These are phyloP conservation scores for Phellopilus nigrolimitatus DNA, from an alignment of 1,284 basidiomycete genomes.

Conservation along the genomic window DNA sequence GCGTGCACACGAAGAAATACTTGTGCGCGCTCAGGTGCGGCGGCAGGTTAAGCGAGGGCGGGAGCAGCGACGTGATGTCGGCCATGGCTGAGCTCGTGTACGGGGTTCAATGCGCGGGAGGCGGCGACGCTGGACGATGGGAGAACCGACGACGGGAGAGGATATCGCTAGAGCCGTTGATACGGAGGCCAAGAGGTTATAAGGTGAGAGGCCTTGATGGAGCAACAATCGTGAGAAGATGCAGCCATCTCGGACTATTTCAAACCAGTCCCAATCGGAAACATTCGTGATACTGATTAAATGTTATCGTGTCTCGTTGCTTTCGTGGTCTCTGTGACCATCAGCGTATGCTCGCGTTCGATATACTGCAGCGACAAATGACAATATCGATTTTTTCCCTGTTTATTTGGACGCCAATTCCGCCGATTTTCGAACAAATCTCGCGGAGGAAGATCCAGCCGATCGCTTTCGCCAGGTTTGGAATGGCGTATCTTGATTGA, in stretches of 20 bases:
- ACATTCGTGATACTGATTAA: background rate
- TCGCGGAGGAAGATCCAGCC: too few species aligned
- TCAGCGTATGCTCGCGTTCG: too few species aligned
- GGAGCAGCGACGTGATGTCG: constrained; percentile 35
- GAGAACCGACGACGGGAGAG: background rate
- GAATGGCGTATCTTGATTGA: too few species aligned
- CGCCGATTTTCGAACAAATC: too few species aligned
- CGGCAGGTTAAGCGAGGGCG: constrained; percentile 59
- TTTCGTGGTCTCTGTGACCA: too few species aligned
- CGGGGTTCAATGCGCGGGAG: background rate
- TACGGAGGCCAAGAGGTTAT: background rate
- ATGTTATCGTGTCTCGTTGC: too few species aligned
- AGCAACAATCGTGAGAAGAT: background rate
- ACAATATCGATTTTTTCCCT: too few species aligned
- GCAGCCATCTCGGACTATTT: background rate
- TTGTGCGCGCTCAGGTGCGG: constrained; percentile 77
- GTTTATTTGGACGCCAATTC: too few species aligned
- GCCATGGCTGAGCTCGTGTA: constrained; percentile 3
- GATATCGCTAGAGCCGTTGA: too few species aligned
- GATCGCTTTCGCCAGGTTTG: too few species aligned
- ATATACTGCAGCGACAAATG: too few species aligned
- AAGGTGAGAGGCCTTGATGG: background rate
- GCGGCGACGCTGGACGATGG: background rate
- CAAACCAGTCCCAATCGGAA: background rate
- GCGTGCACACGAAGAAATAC: constrained; percentile 80